Base-by-base conservation (phyloP, 1,139 yeast species). In the Scheffersomyces quercinus region DNA sequence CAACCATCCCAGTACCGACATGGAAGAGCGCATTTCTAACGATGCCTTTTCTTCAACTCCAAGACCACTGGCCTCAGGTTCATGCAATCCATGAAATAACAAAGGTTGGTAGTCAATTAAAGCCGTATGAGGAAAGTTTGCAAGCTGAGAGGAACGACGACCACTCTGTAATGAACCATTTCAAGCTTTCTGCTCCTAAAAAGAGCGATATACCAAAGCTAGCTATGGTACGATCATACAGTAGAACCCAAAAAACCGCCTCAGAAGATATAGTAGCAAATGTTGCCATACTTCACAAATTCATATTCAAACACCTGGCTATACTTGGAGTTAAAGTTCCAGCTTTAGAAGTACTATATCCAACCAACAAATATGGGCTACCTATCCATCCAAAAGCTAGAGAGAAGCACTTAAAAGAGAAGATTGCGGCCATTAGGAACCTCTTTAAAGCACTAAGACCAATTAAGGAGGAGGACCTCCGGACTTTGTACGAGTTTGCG, bases 61-160 rank as follows among this genome's bases (percentile, higher is more conserved):
- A 63, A 37, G 45, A 48, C 0, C 38, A 48, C 1, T 73, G 73
- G 70, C 79, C 79, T 1, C 66, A 60, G 36, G 60, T 61, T 1
- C 77, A 74, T 46, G 47, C 73, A 14, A 55, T 71, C 3, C 49
- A 64, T 13, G 70, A 66, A 37, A 47, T 73, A 11, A 58, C 63
- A n/a, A 49, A 53, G 5, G 55, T 55, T 24, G 36, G 40, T 1
- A 24, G 26, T 5, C 37, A 49, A 6, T 34, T 51, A 13, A 31
- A 49, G 8, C 29, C 42, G 10, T 52, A 55, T 39, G 47, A 57
- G 13, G 38, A 54, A 3, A 3, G 28, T 6, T 42, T 53, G 20
- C 35, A 52, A 3, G 37, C 43, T 2, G 54, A 58, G 13, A 46
- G 45, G 20, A 43, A 44, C 13, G 52, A 48, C 4, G 48, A 40